These are phyloP conservation scores for Emericellopsis cladophorae DNA, from an alignment of 2,329 filamentous ascomycete species.

Conservation along the genomic window DNA sequence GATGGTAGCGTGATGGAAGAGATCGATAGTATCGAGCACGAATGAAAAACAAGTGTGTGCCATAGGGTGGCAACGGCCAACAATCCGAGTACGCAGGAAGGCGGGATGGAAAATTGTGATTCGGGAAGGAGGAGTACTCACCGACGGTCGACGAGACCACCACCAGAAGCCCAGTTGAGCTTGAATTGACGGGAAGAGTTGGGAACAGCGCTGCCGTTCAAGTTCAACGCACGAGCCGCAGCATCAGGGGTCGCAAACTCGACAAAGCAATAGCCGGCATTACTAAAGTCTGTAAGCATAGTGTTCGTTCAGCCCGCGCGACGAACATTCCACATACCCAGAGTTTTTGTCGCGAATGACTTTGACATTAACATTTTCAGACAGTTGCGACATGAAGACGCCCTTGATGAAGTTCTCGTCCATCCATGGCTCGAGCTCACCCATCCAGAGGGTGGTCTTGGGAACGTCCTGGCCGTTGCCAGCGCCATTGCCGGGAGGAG, in stretches of 20 bases:
- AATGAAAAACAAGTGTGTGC: too few relatives aligned
- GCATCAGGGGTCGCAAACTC: conserved; percentile 77
- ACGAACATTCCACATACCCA: conserved; percentile 43
- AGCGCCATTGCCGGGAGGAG: conserved; percentile 17
- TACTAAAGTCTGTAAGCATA: conserved; percentile 36
- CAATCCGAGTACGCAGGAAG: too few relatives aligned
- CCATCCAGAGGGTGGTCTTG: conserved; percentile 66
- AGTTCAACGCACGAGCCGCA: conserved; percentile 77
- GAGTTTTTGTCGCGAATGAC: conserved; percentile 99
- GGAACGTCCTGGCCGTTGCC: conserved; percentile 29
- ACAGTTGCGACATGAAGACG: conserved; percentile 77
- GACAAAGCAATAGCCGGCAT: conserved; percentile 97
- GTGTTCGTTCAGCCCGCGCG: conserved; percentile 3
- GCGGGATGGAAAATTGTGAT: background rate
- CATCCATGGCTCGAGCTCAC: conserved; percentile 97
- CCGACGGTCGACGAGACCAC: conserved; percentile 88
- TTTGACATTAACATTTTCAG: conserved; percentile 94
- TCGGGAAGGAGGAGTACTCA: conserved; percentile 24
- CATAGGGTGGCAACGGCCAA: too few relatives aligned
- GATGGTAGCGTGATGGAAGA: too few relatives aligned
- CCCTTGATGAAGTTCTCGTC: conserved; percentile 98
- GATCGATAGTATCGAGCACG: too few relatives aligned
- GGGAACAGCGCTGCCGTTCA: conserved; percentile 83
- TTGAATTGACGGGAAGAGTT: conserved; percentile 95
- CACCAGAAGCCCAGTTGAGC: conserved; percentile 97